These are phyloP conservation scores for Scutellaria barbata DNA, from an alignment of 257 asterid genomes.

Conservation along the genomic window DNA sequence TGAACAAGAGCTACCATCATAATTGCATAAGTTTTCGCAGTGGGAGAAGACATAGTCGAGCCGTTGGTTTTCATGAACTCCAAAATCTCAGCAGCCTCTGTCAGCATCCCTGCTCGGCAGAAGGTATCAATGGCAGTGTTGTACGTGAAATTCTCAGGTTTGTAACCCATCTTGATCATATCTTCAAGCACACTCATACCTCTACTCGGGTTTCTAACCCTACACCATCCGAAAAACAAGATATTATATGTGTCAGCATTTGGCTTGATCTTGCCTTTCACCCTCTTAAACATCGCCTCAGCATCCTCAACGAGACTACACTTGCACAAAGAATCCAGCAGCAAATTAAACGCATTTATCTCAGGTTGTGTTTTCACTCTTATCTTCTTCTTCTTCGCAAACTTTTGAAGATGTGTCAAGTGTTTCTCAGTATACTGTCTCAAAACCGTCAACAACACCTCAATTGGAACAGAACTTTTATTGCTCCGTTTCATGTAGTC, in stretches of 20 bases:
- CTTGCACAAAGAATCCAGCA: constrained; percentile 89
- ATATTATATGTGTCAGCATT: constrained; percentile 79
- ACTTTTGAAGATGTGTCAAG: constrained; percentile 83
- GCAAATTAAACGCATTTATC: constrained; percentile 72
- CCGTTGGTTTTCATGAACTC: constrained; percentile 82
- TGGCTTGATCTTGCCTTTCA: constrained; percentile 66
- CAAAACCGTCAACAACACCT: constrained; percentile 63
- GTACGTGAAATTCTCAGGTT: constrained; percentile 80
- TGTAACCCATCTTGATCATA: constrained; percentile 71
- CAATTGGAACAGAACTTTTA: constrained; percentile 66
- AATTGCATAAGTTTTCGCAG: constrained; percentile 80
- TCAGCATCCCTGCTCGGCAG: constrained; percentile 84
- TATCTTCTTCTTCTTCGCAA: constrained; percentile 83
- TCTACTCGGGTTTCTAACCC: constrained; percentile 76
- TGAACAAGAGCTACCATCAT: constrained; percentile 75
- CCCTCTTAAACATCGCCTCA: constrained; percentile 66
- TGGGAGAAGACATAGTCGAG: constrained; percentile 85
- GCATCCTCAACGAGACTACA: constrained; percentile 89
- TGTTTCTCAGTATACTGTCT: constrained; percentile 78
- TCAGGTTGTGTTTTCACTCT: constrained; percentile 93
- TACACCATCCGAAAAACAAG: constrained; percentile 91
- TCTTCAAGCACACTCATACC: constrained; percentile 75
- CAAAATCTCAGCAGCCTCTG: constrained; percentile 72
- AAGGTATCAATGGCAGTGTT: constrained; percentile 88
- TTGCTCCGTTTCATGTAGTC: constrained; percentile 80